Evolutionary conservation across 305 asterid genomes (phyloP).

Genomic region (Fraxinus latifolia): DNA sequence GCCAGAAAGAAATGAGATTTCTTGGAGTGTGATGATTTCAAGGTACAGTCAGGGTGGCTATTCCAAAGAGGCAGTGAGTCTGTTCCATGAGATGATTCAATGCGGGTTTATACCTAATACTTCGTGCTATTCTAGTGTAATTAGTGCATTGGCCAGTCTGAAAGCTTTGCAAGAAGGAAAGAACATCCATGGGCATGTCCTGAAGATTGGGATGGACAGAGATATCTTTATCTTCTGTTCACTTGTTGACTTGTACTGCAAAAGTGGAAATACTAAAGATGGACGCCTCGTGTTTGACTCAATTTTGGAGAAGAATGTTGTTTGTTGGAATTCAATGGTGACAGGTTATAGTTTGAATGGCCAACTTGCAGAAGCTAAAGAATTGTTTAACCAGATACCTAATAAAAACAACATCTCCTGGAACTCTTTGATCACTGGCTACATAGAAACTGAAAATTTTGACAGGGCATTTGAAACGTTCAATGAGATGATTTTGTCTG

Average conservation of each 20-base stretch:
- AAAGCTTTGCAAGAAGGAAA: conserved; percentile 50
- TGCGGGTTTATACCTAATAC: conserved; percentile 45
- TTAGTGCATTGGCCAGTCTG: conserved; percentile 56
- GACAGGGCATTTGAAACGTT: conserved; percentile 48
- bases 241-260: conserved; percentile 64
- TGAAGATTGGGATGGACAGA: conserved; percentile 47
- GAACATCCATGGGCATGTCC: conserved; percentile 53
- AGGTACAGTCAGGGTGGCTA: conserved; percentile 72
- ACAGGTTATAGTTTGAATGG: conserved; percentile 69
- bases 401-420: conserved; percentile 51
- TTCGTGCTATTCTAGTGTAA: conserved; percentile 64
- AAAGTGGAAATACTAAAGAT: conserved; percentile 53
- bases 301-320: conserved; percentile 48
- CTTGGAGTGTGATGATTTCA: conserved; percentile 83
- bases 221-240: conserved; percentile 55
- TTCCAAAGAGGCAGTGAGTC: conserved; percentile 53
- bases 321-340: conserved; percentile 71
- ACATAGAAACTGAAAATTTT: conserved; percentile 40
- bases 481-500: conserved; percentile 52
- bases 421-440: conserved; percentile 71
- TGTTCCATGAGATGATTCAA: conserved; percentile 53
- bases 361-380: conserved; percentile 48
- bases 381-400: conserved; percentile 55
- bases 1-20: conserved; percentile 79
- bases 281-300: conserved; percentile 53